Evolutionary conservation across 495 filamentous ascomycete species (phyloP), one percentile per base, ranked within the genome.

Genomic region (Haplographium delicatum): DNA sequence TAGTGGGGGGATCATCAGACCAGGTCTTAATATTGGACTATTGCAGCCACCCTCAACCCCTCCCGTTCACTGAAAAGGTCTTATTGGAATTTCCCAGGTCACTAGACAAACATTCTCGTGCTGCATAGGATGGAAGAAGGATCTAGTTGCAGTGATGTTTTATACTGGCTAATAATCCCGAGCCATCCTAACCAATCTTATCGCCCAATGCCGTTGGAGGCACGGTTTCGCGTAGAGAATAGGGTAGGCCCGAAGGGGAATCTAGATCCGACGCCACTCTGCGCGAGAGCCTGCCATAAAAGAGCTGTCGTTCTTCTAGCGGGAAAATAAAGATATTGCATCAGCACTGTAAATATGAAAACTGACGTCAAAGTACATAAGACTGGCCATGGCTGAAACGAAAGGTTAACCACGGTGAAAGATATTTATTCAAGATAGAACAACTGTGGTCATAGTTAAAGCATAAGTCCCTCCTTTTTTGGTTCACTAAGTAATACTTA

Each of bases 171-270:
- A 24, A 43, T 22, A 13, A 15, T 43, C 9, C 39, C 20, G 39
- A 26, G 8, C 13, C 22, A 42, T 23, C 15, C 2, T 6, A 24
- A n/a, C 4, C 8, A 26, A 24, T 15, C 24, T 41, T 8, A 13
- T 20, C 39, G 39, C 23, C 26, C 15, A 43, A 7, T 31, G 13
- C 28, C 28, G 13, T 6, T 31, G 28, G 28, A 7, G 6, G 28
- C 28, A 31, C n/a, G 28, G 28, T 31, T n/a, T n/a, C 28, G 28
- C n/a, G 39, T 24, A 22, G 22, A 43, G 38, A 26, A 22, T 18
- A 43, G 26, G 7, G 10, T 43, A 43, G 26, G 10, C 44, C 30
- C 19, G 37, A 37, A 34, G 26, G 9, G 44, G 44, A 47, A 47
- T 22, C 5, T 47, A 23, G 28, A 47, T 4, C 9, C 44, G 44